Evolutionary conservation across 2,329 filamentous ascomycete genomes (phyloP).

Genomic region (Xylariaceae sp.): DNA sequence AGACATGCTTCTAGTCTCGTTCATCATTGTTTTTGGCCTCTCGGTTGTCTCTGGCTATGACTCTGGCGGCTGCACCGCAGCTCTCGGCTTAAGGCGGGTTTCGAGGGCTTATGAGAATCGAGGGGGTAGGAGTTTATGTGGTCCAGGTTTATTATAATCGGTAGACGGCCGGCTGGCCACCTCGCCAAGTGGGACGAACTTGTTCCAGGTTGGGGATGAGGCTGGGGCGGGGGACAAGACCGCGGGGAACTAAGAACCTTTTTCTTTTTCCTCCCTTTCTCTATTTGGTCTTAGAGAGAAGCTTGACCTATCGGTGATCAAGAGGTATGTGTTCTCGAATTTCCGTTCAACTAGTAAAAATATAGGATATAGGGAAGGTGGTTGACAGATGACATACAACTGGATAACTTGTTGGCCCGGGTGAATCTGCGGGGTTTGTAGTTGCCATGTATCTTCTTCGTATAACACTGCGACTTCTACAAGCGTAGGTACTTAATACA

Average conservation of each 20-base stretch:
- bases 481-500: no score
- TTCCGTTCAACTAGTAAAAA: no score
- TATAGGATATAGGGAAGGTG: no score
- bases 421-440: no score
- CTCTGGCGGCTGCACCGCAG: constrained; percentile 6
- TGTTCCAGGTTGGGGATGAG: background rate
- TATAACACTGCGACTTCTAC: no score
- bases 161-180: background rate
- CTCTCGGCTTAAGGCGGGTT: constrained; percentile 45
- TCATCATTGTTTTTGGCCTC: background rate
- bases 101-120: constrained; percentile 38
- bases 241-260: constrained; percentile 10
- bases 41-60: background rate
- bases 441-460: no score
- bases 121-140: constrained; percentile 12
- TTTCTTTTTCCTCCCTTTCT: no score
- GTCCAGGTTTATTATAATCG: constrained; percentile 25
- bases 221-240: constrained; percentile 4
- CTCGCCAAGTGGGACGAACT: constrained; percentile 26
- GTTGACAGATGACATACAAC: no score
- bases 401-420: no score
- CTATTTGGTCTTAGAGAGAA: no score
- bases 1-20: constrained; percentile 20
- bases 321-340: no score
- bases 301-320: no score